Evolutionary conservation across 1,284 basidiomycete genomes (phyloP).

Genomic region (Coniophora puteana): DNA sequence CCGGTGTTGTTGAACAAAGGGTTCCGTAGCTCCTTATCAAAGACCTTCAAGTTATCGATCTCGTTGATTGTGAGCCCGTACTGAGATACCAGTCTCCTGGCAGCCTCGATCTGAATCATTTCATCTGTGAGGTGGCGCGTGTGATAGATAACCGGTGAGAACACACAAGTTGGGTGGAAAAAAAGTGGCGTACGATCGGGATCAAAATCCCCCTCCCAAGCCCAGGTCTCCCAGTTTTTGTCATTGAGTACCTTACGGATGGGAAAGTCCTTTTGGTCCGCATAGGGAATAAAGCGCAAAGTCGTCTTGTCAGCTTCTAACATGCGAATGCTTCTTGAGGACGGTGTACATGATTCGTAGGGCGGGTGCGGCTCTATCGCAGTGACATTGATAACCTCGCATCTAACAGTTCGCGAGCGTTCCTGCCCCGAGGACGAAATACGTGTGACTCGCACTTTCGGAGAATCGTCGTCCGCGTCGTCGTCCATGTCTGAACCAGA

Average conservation of each 20-base stretch:
- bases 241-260: too few species aligned
- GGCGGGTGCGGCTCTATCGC: slow-evolving; percentile 32
- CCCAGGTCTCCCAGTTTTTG: slow-evolving; percentile 33
- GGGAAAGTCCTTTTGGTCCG: slow-evolving; percentile 48
- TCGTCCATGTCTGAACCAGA: too few species aligned
- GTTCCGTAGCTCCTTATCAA: slow-evolving; percentile 11
- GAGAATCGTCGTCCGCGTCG: too few species aligned
- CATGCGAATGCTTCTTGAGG: slow-evolving; percentile 36
- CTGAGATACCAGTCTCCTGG: slow-evolving; percentile 30
- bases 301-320: slow-evolving; percentile 36
- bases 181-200: slow-evolving; percentile 43
- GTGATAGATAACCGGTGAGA: background rate
- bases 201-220: slow-evolving; percentile 44
- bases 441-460: too few species aligned
- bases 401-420: too few species aligned
- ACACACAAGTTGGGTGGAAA: too few species aligned
- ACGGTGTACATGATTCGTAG: slow-evolving; percentile 52
- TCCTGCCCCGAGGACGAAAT: too few species aligned
- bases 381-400: too few species aligned
- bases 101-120: slow-evolving; percentile 43
- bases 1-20: slow-evolving; percentile 16
- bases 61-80: slow-evolving; percentile 29
- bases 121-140: slow-evolving; percentile 32
- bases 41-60: slow-evolving; percentile 29
- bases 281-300: slow-evolving; percentile 49